Evolutionary conservation across 2,329 filamentous ascomycete species (phyloP).

Genomic region (Zasmidium citrigriseum): DNA sequence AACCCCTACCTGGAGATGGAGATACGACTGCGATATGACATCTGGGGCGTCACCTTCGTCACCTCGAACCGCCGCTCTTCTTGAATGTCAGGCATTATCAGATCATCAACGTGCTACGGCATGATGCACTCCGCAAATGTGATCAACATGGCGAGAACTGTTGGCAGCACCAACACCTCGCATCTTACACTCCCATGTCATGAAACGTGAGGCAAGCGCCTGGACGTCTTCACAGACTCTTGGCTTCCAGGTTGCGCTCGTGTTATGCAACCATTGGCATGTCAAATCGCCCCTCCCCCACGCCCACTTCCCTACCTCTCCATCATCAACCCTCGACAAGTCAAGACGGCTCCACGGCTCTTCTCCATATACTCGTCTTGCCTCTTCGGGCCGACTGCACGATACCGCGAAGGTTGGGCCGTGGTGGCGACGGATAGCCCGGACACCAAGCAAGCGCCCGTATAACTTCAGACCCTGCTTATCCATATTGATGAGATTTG

Average conservation of each 20-base stretch:
- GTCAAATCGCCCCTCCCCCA: not conserved
- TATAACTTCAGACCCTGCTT: not conserved
- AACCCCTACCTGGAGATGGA: not conserved
- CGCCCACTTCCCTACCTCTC: not conserved
- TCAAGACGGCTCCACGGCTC: not conserved
- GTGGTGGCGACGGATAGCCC: conserved; percentile 13
- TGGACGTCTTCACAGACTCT: not conserved
- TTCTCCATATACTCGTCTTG: not conserved
- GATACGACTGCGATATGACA: not conserved
- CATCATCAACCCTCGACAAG: not conserved
- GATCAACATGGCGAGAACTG: conserved; percentile 11
- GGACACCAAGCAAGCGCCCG: conserved; percentile 7
- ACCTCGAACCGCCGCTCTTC: conserved; percentile 1
- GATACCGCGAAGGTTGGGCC: conserved; percentile 16
- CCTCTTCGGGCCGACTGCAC: conserved; percentile 15
- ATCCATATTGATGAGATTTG: conserved; percentile 1
- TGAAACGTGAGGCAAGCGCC: conserved; percentile 15
- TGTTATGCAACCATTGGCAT: not conserved
- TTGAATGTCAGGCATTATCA: conserved; percentile 4
- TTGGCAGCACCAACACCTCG: not conserved
- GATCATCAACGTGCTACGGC: conserved; percentile 7
- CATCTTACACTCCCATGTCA: conserved; percentile 2
- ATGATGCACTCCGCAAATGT: conserved; percentile 20
- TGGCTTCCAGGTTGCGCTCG: conserved; percentile 1
- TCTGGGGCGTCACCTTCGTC: not conserved